Evolutionary conservation across 768 basidiomycete genomes (phyloP), one percentile per base, ranked within the genome.

Genomic region (Macrolepiota dolichaula): DNA sequence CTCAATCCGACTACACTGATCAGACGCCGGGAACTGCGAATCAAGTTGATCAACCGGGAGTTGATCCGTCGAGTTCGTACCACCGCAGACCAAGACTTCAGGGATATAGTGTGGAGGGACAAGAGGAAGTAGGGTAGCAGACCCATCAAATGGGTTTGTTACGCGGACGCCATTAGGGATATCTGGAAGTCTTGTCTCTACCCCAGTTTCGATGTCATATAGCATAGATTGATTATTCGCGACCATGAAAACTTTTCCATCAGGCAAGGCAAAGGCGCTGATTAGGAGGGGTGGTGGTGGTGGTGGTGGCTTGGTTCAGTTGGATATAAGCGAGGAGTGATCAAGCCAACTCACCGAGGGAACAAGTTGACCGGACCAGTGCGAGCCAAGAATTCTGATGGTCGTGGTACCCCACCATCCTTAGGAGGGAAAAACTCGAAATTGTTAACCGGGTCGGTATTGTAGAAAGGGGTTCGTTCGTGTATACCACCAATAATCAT

Each of bases 391-490:
- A 71, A 70, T 11, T 65, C 64, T 1, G 68, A 70, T 5, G 66
- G 70, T 29, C 66, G 68, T 29, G 69, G 71, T 11, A 70, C 62
- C 59, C 74, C 75, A 27, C 72, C 70, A 60, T 77, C 76, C 54
- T 78, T 78, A 5, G 73, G 68, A 7, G 77, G 77, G 67, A 70
- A 76, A 53, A 76, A 78, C 61, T 77, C 77, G 54, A 74, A 71
- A 51, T 62, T 69, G 54, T 71, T 86, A 53, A 82, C 80, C 2
- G 85, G 85, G 55, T 75, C 78, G 36, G 82, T 85, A 67, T 88
- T 86, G 68, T 87, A 86, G 78, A 85, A 89, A 3, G 85, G 85
- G 10, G 62, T 70, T 32, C 57, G 57, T 13, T 70, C 68, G 35
- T 71, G 70, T 11, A 71, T 69, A 3, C 70, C 70, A 51, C 70